Conservation (phyloP, 2,329 filamentous ascomycete genomes). For the Cadophora malorum region DNA sequence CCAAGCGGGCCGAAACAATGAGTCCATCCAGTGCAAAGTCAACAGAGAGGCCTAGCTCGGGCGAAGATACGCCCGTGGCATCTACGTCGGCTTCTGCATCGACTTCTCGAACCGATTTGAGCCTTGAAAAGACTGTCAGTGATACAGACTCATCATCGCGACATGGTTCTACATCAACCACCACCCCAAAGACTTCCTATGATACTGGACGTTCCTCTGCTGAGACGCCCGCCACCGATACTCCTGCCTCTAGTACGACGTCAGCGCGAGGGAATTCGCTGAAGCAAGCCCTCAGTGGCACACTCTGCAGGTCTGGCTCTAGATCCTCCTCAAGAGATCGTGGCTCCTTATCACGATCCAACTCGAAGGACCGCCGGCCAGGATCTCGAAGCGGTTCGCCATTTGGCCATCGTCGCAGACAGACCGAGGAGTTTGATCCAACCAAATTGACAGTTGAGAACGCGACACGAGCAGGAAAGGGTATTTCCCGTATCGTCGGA, state of each 20-base stretch:
- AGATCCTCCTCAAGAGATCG: slow-evolving; percentile 31
- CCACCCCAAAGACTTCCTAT: slow-evolving; percentile 38
- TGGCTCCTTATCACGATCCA: slow-evolving; percentile 30
- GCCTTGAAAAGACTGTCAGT: slow-evolving; percentile 13
- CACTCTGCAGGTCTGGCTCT: slow-evolving; percentile 38
- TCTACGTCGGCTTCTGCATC: slow-evolving; percentile 27
- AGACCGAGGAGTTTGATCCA: slow-evolving; percentile 43
- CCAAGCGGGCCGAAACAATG: slow-evolving; percentile 29
- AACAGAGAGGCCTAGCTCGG: slow-evolving; percentile 24
- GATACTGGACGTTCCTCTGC: slow-evolving; percentile 36
- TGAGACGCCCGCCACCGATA: slow-evolving; percentile 29
- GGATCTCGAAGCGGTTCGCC: slow-evolving; percentile 38
- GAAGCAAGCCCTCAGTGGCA: slow-evolving; percentile 43
- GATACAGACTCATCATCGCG: slow-evolving; percentile 18
- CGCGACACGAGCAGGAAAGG: slow-evolving; percentile 69
- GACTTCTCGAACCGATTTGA: slow-evolving; percentile 32
- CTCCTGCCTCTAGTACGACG: slow-evolving; percentile 34
- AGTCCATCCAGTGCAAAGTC: slow-evolving; percentile 13
- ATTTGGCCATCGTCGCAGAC: slow-evolving; percentile 28
- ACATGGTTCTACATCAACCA: slow-evolving; percentile 23
- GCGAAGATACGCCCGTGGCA: slow-evolving; percentile 28
- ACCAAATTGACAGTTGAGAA: slow-evolving; percentile 57
- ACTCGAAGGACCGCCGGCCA: slow-evolving; percentile 31
- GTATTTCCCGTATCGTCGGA: slow-evolving; percentile 73
- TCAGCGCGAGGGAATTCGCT: slow-evolving; percentile 39